Base-by-base conservation (phyloP, 345 rosid species). In the Anastatica hierochuntica region DNA sequence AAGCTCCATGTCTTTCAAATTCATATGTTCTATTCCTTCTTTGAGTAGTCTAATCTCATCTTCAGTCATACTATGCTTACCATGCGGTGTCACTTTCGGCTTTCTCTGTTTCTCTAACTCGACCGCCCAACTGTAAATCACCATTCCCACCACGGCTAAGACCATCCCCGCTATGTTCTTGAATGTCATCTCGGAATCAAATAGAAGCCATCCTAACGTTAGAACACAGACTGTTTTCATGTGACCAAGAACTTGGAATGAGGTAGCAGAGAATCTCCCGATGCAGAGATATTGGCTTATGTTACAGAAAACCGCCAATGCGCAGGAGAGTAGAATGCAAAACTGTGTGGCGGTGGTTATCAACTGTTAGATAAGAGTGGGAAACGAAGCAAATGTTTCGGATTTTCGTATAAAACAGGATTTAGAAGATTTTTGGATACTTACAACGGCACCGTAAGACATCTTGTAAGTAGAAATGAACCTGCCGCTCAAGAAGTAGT, bases 81-180 rank as follows among this genome's bases (percentile, higher is more conserved):
- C 52, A 16, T 64, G 66, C 14, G 77, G 67, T 12, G 61, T 31
- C 19, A 62, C 56, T 75, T 76, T 80, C 43, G 63, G 0, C 29
- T 66, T 74, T 1, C 79, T 59, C 46, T 68, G 72, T 73, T 86
- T 90, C 34, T 75, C 96, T 12, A 68, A 63, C 73, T 90, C 96
- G 6, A 84, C 77, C 0, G 98, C 98, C 95, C 98, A 90, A 45
- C 98, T 87, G 56, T 90, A 90, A 18, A 84, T 80, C 27, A 90
- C 70, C 98, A 90, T 90, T 48, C 96, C 98, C 11, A 77, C 66
- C n/a, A 90, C 72, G 10, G 98, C 96, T 36, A 86, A 57, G 23
- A 77, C 9, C 98, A 90, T 90, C 50, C 98, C 98, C 44, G 72
- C 69, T 52, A 90, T 82, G 74, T 82, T 90, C 77, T n/a, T n/a